Evolutionary conservation across 768 basidiomycete genomes (phyloP), one percentile per base, ranked within the genome.

Genomic region (Boletellus sp.): DNA sequence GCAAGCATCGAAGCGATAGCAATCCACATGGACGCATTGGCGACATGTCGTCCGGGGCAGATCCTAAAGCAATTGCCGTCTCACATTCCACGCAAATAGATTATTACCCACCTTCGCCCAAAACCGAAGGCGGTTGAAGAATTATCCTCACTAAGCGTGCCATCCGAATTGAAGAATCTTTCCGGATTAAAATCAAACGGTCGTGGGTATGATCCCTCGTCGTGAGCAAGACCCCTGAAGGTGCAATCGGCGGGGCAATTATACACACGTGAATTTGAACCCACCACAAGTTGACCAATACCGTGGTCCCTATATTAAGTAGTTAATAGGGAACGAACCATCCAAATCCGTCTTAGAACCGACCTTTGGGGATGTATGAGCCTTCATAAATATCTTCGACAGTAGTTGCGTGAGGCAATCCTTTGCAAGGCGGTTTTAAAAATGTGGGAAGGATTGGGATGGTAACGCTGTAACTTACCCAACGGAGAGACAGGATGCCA

Each of bases 121-220:
- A 57, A 61, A n/a, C 62, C 64, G 12, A 65, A 65, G 6, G 47
- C 34, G n/a, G 55, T 45, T 4, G 56, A 34, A 28, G 2, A n/a
- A 2, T 54, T 52, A 6, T 17, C 32, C 7, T 50, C 51, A 6
- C n/a, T 46, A 23, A 57, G 52, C 4, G 51, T 44, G 16, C 53
- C 64, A 39, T 66, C 49, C 12, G 52, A 46, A 24, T 40, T 54
- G 1, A 65, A 1, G 40, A 70, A 78, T 12, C 77, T 66, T 17
- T 71, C 70, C 11, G 77, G 78, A 1, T 57, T 53, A 56, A 76
- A 80, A 11, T 56, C 54, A 6, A 69, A 57, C 4, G 78, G 75
- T 36, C 75, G 56, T 2, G 65, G 52, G 47, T 74, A 80, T 5
- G 66, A 59, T 17, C 58, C 53, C 38, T 64, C 62, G 38, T 78